Evolutionary conservation across 257 asterid species (phyloP), one percentile per base, ranked within the genome.

Genomic region (Linderniella brevidens): DNA sequence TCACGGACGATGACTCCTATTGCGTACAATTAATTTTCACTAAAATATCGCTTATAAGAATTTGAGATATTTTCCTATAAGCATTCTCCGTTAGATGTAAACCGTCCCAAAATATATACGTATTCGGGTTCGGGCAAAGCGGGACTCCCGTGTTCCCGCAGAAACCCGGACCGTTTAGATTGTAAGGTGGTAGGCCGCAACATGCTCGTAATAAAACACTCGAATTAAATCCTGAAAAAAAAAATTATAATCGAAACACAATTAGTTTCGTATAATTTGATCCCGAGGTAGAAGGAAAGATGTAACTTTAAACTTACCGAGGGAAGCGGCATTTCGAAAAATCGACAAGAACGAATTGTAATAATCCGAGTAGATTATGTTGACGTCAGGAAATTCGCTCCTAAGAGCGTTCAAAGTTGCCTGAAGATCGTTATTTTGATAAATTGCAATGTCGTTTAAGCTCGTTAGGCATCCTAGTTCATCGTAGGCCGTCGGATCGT

Each of bases 81-180:
- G 50, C 32, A 25, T 25, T 25, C 32, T 25, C 32, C 3, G 32
- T 25, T 25, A 25, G 6, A 25, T 50, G 54, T 13, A 50, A 14
- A 3, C 55, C 55, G 16, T 50, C 46, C 55, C 54, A 49, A 36
- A 8, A 14, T 1, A 49, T 16, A 9, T 49, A 14, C 3, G 15
- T 13, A 3, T 49, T 37, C 0, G 55, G 55, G 13, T 50, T 50
- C 9, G 14, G 9, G 55, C 46, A 50, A 15, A 50, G 17, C 0
- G 55, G 45, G 6, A 50, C 53, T 13, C 53, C 55, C 19, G 1
- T 0, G 35, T 16, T 17, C 6, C 55, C 46, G 17, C 55, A 50
- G 16, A 50, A 50, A 2, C 55, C 55, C 0, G 17, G 13, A 9
- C 11, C 19, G 39, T 50, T 35, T 10, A 5, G 20, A 25, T 6